Base-by-base conservation (phyloP, 192 early-diverging fungal genomes). In the Coemansia sp. region DNA sequence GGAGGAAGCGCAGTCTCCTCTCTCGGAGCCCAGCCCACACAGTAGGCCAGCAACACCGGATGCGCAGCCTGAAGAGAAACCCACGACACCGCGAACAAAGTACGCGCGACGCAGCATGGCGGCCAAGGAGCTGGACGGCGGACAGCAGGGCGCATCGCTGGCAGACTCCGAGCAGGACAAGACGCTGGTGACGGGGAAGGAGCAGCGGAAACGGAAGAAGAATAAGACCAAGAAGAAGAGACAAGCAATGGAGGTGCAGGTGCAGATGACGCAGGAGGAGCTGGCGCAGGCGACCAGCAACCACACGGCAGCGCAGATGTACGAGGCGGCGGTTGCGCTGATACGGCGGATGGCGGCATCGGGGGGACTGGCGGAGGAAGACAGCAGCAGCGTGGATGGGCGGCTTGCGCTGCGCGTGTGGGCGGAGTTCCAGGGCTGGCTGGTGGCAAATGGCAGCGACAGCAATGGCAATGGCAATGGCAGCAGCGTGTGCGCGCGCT, bases 391-490 rank as follows among this genome's bases (percentile, higher is more conserved):
- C 7, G 54, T 76, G 19, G 41, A n/a, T 22, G 37, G 67, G 52
- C 51, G 42, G 8, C 6, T 67, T n/a, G 68, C 68, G 5, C 19
- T 74, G 68, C 72, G 71, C 3, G 9, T 68, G 42, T 71, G 72
- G 68, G 48, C 62, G 6, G 77, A 79, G 62, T 79, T 74, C 55
- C 60, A 62, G 55, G 26, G 54, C 36, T 79, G 77, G 77, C 32
- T 26, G 36, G 57, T n/a, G 4, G 39, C 18, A 37, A 22, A 37
- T 11, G 18, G 3, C 39, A 16, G 57, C 36, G 39, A 36, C 32
- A 40, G 56, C 56, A 22, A 54, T 22, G 10, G 5, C 47, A 49
- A 3, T 3, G 54, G 37, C 45, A 68, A 12, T 47, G 22, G 58
- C 26, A 3, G 41, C 13, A 55, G 40, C 39, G 42, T 62, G 7